phyloP scores from a whole-genome alignment of 192 early-diverging fungal genomes.

The Backusella circina region DNA sequence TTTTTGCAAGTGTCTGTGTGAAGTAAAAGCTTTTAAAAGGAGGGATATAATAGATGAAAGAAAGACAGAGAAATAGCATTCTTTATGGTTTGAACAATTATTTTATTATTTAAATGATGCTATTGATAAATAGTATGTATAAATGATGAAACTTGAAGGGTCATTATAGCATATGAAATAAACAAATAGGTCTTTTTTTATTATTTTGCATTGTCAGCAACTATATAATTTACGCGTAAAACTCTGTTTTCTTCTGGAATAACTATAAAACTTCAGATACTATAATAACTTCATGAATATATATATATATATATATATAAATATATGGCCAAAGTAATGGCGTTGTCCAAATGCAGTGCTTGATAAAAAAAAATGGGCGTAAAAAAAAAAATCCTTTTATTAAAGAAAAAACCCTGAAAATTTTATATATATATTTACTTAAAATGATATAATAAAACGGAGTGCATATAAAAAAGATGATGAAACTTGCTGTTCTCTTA shows the following conservation, averaged over 20 bases:
- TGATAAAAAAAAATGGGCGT: not conserved
- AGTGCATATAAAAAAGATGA: not conserved
- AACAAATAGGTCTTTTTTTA: not conserved
- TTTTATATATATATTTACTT: not conserved
- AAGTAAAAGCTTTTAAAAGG: not conserved
- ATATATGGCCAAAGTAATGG: not conserved
- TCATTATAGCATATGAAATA: not conserved
- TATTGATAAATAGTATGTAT: too few species aligned
- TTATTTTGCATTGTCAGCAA: not conserved
- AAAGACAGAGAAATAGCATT: not conserved
- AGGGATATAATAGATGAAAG: not conserved
- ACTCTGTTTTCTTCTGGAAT: not conserved
- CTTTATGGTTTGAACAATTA: not conserved
- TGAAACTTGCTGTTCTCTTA: not conserved
- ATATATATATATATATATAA: not conserved
- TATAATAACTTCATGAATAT: not conserved
- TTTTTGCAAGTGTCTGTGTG: not conserved
- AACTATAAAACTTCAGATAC: not conserved
- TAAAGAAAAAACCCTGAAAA: not conserved
- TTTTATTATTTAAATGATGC: not conserved
- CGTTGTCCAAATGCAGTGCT: not conserved
- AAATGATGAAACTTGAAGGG: not conserved
- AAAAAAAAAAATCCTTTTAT: not conserved
- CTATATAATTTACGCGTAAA: not conserved
- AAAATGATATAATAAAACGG: conserved; percentile 1